Percentiles rank a stretch among this genome's conserved stretches.
phyloP scores from a whole-genome alignment of 2,329 filamentous ascomycete genomes.

The Aspergillus sp. region DNA sequence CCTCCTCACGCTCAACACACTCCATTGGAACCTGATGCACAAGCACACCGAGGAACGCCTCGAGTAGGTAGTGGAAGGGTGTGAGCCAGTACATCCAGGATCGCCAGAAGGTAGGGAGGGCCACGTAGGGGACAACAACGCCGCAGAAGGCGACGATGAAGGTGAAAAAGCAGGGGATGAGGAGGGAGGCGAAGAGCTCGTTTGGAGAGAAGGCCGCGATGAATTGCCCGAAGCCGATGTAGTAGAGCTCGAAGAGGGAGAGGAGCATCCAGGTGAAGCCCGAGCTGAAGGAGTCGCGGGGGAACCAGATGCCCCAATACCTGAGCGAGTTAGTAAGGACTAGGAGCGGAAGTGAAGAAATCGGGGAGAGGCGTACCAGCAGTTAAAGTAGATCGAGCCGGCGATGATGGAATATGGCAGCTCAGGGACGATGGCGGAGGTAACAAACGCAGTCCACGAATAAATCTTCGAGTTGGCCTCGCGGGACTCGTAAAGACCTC shows the following conservation, averaged over 20 bases:
- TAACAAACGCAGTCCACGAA: slow-evolving; percentile 72
- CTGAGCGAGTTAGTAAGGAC: slow-evolving; percentile 29
- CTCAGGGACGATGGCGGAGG: slow-evolving; percentile 68
- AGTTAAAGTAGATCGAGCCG: slow-evolving; percentile 67
- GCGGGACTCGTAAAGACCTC: slow-evolving; percentile 70
- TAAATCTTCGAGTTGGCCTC: slow-evolving; percentile 82
- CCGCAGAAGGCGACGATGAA: slow-evolving; percentile 75
- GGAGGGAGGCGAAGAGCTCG: slow-evolving; percentile 66
- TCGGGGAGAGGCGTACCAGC: slow-evolving; percentile 55
- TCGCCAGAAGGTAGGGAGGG: slow-evolving; percentile 69
- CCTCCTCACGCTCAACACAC: slow-evolving; percentile 62
- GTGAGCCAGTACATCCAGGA: slow-evolving; percentile 69
- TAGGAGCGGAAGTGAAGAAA: background rate
- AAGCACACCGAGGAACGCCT: slow-evolving; percentile 62
- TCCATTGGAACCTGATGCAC: slow-evolving; percentile 60
- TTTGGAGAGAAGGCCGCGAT: slow-evolving; percentile 71
- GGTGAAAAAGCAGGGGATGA: slow-evolving; percentile 72
- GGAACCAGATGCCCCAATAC: slow-evolving; percentile 61
- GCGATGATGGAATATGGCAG: slow-evolving; percentile 71
- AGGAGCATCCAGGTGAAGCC: slow-evolving; percentile 68
- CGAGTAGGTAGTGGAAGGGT: slow-evolving; percentile 70
- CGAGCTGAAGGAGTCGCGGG: slow-evolving; percentile 59
- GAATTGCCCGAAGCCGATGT: slow-evolving; percentile 67
- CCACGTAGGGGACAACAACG: slow-evolving; percentile 69
- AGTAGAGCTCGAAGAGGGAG: slow-evolving; percentile 69